Base-by-base conservation (phyloP, 2,329 filamentous ascomycete genomes). In the Neofusicoccum parvum region DNA sequence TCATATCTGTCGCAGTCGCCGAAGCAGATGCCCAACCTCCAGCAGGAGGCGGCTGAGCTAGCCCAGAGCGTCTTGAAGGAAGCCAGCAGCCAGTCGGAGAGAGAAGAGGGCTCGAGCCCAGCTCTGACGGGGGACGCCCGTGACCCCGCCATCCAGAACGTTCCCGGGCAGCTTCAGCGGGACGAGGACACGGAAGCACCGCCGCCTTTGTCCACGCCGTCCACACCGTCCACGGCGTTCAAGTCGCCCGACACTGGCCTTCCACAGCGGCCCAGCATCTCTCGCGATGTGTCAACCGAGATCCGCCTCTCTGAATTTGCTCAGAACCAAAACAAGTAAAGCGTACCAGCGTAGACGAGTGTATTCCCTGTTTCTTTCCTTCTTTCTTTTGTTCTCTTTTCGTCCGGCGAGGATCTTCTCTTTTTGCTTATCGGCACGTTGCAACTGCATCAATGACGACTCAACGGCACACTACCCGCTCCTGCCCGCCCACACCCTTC, bases 1-100 rank as follows among this genome's bases (percentile, higher is more conserved):
- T 83, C 84, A 36, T 91, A 91, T 71, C 82, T 91, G 9, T 79
- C 80, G 14, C 85, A 87, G 54, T 76, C 79, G 10, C 76, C 80
- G 1, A 78, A 79, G 27, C 67, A 73, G 7, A 78, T 80, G 1
- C 78, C 80, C 1, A 79, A 83, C 67, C 67, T 85, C 20, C 79
- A 83, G 67, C 71, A 77, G 10, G 79, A 83, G 66, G 81, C 80
- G 0, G 79, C 80, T 45, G 74, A 78, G 60, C 69, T 84, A 12
- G 81, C 82, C 11, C 78, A 75, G 17, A 54, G 49, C 12, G 67
- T 68, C 10, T 14, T 68, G 6, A 45, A 62, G 32, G 65, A 67
- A 20, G 65, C 50, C 5, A 37, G 32, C 4, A 46, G 5, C 15
- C 43, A 53, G 14, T 17, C 23, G 14, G 5, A 14, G 0, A 36